Evolutionary conservation across 805 yeast genomes (phyloP), one percentile per base, ranked within the genome.

Genomic region (Ogataea nitratoaversa): DNA sequence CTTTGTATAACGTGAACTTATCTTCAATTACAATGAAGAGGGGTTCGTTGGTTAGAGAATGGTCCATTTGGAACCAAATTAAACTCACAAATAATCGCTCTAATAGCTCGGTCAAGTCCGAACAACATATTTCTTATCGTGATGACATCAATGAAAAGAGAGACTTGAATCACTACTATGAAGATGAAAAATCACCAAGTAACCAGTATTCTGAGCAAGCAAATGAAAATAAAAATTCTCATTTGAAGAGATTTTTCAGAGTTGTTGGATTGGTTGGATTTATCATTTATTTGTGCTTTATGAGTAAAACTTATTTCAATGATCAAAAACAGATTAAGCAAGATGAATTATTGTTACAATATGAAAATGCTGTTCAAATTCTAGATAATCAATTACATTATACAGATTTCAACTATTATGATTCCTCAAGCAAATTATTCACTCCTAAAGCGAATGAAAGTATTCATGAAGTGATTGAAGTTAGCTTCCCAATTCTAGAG

Each of bases 11-110:
- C n/a, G n/a, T n/a, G n/a, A n/a, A n/a, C n/a, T n/a, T n/a, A n/a
- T n/a, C n/a, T n/a, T n/a, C n/a, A n/a, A n/a, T 84, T 31, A 84
- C 22, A 23, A 59, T 58, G 63, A 53, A 42, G 37, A 33, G 46
- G 31, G 62, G 55, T 4, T 41, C 49, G 27, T 32, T 62, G 23
- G 59, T 53, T n/a, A 54, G 66, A 47, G 67, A 62, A 41, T 62
- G 64, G 65, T 36, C 53, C 14, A 40, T 62, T 4, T 62, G 67
- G 67, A 56, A 62, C 45, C 65, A 62, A 36, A 34, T 62, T 25
- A 44, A 41, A 11, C 30, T 32, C 7, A 43, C 51, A 17, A 29
- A 31, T 28, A 14, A 34, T 25, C 32, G 30, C 20, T n/a, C n/a
- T n/a, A 37, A 20, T 14, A 32, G 30, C 9, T 12, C 40, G 28